Evolutionary conservation across 306 rosid genomes (phyloP).

Genomic region (Senna tora): DNA sequence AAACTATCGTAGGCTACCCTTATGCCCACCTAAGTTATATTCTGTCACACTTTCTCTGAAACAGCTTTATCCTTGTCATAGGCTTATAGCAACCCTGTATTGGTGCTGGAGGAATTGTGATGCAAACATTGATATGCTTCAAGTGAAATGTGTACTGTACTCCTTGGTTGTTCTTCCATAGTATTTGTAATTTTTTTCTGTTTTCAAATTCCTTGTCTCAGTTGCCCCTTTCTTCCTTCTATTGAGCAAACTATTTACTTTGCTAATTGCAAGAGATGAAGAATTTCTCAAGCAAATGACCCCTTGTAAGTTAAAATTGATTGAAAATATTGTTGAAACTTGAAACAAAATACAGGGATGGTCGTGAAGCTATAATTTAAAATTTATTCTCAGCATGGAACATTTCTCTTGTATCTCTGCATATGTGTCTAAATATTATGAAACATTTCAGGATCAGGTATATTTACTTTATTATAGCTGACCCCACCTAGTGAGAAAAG

Average conservation of each 20-base stretch:
- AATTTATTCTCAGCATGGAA: conserved; percentile 9
- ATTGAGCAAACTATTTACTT: neutral
- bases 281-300: neutral
- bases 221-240: neutral
- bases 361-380: conserved; percentile 10
- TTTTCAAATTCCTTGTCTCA: conserved; percentile 16
- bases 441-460: no score
- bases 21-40: neutral
- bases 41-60: conserved; percentile 7
- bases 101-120: neutral
- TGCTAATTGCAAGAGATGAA: neutral
- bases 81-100: neutral
- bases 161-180: neutral
- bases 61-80: neutral
- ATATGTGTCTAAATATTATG: no score
- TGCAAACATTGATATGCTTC: conserved; percentile 26
- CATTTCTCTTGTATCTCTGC: neutral
- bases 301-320: no score
- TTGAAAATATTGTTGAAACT: no score
- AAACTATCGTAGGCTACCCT: neutral
- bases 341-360: neutral
- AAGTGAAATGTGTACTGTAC: neutral
- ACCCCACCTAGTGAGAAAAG: no score
- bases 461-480: no score
- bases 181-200: neutral